phyloP scores from a whole-genome alignment of 2,329 filamentous ascomycete genomes.

The Fusarium pseudonygamai region DNA sequence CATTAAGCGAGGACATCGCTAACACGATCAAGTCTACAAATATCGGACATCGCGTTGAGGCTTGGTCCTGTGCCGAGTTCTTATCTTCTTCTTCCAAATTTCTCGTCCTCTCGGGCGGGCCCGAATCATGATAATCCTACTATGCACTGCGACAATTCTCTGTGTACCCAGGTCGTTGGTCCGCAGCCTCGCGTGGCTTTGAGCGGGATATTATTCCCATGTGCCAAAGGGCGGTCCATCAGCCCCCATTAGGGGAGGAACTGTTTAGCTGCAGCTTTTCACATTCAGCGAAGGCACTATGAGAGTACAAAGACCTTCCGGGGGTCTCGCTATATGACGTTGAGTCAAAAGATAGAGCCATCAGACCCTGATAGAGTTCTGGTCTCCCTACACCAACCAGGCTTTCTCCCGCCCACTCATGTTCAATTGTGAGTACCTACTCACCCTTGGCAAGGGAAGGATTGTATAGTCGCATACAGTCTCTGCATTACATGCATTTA shows the following conservation, averaged over 20 bases:
- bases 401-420: accelerated
- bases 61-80: not conserved
- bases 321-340: not conserved
- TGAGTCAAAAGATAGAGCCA: not conserved
- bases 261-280: not conserved
- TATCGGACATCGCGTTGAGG: not conserved
- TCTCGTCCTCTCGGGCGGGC: no score
- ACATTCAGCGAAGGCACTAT: not conserved
- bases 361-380: not conserved
- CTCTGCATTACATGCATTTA: not conserved
- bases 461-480: not conserved
- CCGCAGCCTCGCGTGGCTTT: not conserved
- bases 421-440: accelerated
- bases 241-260: not conserved
- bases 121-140: no score
- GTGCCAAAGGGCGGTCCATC: not conserved
- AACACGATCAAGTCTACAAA: not conserved
- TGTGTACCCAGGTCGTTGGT: not conserved
- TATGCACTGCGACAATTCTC: not conserved
- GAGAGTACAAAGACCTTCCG: not conserved
- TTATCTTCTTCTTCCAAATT: no score
- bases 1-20: not conserved
- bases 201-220: not conserved
- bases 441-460: not conserved
- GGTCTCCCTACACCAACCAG: not conserved